Conservation (phyloP, 345 rosid species). For the Trapa bicornis region DNA sequence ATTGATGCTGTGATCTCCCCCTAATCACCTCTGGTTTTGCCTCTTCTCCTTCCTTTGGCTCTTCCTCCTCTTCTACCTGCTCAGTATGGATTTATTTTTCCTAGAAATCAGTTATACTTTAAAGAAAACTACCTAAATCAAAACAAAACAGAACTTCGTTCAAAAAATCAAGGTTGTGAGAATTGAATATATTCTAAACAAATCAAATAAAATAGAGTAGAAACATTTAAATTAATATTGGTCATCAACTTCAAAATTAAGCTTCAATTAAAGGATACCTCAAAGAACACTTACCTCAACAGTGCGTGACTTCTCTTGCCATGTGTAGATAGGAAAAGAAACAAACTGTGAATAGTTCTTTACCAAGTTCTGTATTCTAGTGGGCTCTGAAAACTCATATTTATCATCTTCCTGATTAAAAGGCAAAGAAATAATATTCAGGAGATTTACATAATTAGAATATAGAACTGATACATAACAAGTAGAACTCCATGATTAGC, state of each 20-base stretch:
- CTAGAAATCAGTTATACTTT: conserved; percentile 1
- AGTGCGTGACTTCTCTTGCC: conserved; percentile 89
- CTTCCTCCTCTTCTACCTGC: conserved; percentile 93
- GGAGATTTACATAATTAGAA: neutral
- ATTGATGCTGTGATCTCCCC: neutral
- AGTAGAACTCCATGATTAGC: neutral
- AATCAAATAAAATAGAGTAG: too few relatives aligned
- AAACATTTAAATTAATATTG: neutral
- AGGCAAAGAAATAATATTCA: neutral
- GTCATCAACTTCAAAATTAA: neutral
- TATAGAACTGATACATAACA: neutral
- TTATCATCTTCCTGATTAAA: conserved; percentile 69
- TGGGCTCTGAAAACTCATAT: conserved; percentile 68
- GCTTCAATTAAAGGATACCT: neutral
- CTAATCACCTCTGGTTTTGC: conserved; percentile 47
- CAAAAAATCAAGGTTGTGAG: too few relatives aligned
- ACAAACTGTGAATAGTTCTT: conserved; percentile 96
- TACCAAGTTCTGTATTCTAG: conserved; percentile 71
- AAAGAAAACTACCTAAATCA: neutral
- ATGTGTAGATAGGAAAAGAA: conserved; percentile 91
- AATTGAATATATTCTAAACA: neutral
- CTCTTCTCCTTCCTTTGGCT: conserved; percentile 71
- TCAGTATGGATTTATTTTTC: conserved; percentile 6
- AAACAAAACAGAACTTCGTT: neutral
- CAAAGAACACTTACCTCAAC: conserved; percentile 47